These are phyloP conservation scores for Daphne laureola DNA, from an alignment of 441 rosid genomes.

Conservation along the genomic window DNA sequence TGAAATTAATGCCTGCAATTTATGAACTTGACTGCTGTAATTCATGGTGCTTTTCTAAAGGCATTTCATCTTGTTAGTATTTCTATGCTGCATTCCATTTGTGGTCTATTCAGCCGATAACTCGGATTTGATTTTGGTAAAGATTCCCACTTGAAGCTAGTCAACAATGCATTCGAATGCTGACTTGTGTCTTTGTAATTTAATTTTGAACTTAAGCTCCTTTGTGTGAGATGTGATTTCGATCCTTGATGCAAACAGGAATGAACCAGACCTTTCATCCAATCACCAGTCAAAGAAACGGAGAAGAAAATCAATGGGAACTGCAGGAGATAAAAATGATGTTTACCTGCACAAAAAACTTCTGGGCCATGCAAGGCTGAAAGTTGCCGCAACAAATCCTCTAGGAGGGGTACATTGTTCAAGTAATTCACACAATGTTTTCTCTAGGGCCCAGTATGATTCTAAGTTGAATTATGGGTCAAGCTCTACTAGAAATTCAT, in stretches of 20 bases:
- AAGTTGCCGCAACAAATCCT: conserved; percentile 17
- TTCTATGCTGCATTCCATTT: too few species aligned
- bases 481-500: conserved; percentile 13
- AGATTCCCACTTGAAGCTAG: too few species aligned
- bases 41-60: too few species aligned
- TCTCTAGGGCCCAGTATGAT: conserved; percentile 12
- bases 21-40: too few species aligned
- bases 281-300: conserved; percentile 21
- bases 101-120: too few species aligned
- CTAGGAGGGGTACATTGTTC: conserved; percentile 14
- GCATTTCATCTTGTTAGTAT: too few species aligned
- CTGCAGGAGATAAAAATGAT: conserved; percentile 17
- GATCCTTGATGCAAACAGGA: conserved; percentile 11
- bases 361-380: conserved; percentile 20
- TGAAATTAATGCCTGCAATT: too few species aligned
- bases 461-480: conserved; percentile 13
- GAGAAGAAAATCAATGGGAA: conserved; percentile 13
- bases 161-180: too few species aligned
- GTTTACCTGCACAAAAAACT: conserved; percentile 17
- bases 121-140: too few species aligned
- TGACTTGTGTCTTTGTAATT: too few species aligned
- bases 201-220: too few species aligned
- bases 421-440: conserved; percentile 13
- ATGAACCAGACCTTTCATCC: conserved; percentile 13
- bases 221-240: too few species aligned